Conservation (phyloP, 179 eudicot genomes). For the Silene vulgaris region DNA sequence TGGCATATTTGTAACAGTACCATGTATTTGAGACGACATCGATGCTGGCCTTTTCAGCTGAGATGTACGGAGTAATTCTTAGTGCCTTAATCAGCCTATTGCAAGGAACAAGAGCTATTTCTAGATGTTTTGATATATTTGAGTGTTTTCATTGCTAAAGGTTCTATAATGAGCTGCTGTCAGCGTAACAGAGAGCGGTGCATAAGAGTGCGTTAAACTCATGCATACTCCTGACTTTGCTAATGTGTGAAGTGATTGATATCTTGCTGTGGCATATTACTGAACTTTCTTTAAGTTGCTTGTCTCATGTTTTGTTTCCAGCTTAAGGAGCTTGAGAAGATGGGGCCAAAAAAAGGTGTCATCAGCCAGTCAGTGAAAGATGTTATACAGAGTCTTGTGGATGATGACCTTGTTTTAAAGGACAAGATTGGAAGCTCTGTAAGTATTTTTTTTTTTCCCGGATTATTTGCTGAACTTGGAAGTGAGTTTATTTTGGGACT, state of each 20-base stretch:
- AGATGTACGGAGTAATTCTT: not conserved
- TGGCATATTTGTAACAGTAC: not conserved
- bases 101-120: not conserved
- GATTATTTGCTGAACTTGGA: conserved; percentile 13
- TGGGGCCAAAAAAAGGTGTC: conserved; percentile 96
- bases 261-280: not conserved
- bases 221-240: not conserved
- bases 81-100: not conserved
- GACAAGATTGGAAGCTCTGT: conserved; percentile 98
- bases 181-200: not conserved
- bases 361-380: conserved; percentile 94
- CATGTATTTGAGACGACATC: conserved; percentile 7
- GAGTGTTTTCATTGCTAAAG: conserved; percentile 5
- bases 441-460: conserved; percentile 30
- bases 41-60: not conserved
- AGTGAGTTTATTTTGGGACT: conserved; percentile 16
- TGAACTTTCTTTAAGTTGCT: not conserved
- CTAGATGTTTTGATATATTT: not conserved
- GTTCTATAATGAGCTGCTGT: not conserved
- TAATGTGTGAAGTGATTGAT: not conserved
- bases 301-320: conserved; percentile 28
- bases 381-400: conserved; percentile 90
- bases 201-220: not conserved
- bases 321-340: conserved; percentile 99
- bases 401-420: conserved; percentile 91